A percentile compares a stretch with the other conserved stretches of the same genome.
phyloP scores from a whole-genome alignment of 1,284 basidiomycete genomes.

The Amylostereum areolatum region DNA sequence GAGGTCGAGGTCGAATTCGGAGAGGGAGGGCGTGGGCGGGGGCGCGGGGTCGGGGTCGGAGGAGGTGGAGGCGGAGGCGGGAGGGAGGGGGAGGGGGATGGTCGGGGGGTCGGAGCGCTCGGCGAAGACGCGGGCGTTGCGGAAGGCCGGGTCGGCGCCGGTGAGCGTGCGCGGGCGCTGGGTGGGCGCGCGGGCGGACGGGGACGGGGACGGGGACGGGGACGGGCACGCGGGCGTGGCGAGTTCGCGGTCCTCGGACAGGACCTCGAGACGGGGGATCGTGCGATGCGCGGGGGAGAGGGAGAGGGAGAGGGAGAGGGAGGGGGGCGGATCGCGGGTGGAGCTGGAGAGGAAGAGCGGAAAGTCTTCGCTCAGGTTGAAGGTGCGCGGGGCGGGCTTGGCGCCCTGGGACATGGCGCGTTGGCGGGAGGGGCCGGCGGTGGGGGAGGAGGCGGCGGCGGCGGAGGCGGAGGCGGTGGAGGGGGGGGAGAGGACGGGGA shows the following conservation, averaged over 20 bases:
- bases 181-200: no score
- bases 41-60: no score
- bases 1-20: constrained; percentile 10
- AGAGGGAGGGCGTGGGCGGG: constrained; percentile 14
- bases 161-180: no score
- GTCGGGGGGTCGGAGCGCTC: no score
- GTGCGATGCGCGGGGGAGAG: constrained; percentile 22
- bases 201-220: no score
- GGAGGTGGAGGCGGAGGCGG: no score
- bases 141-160: no score
- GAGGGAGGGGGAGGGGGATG: no score
- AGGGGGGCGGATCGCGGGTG: constrained; percentile 31
- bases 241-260: constrained; percentile 46
- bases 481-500: constrained; percentile 17
- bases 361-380: constrained; percentile 14
- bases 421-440: constrained; percentile 22
- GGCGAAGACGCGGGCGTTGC: no score
- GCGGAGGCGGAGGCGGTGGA: constrained; percentile 13
- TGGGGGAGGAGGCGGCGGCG: constrained; percentile 22
- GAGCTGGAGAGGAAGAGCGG: constrained; percentile 55
- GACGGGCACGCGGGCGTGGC: constrained; percentile 12
- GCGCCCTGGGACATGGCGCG: not conserved
- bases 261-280: constrained; percentile 30
- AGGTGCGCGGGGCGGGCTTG: constrained; percentile 2
- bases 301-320: constrained; percentile 30